Evolutionary conservation across 352 stramenopile genomes (phyloP).

Genomic region (Phytophthora rubi): DNA sequence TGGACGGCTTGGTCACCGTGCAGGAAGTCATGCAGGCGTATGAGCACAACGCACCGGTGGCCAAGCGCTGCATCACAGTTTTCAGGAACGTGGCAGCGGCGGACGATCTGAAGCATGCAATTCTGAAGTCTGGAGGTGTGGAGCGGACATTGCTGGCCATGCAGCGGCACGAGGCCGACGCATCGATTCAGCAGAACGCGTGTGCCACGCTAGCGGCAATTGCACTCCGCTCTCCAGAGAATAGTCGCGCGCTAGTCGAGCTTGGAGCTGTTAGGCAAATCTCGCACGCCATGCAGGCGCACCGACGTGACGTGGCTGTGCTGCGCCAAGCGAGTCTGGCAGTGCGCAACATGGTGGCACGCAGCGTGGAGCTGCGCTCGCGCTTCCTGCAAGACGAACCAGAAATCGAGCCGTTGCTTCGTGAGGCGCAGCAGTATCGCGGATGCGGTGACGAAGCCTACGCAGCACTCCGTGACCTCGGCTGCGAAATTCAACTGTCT

Average conservation of each 20-base stretch:
- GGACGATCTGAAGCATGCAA: constrained; percentile 71
- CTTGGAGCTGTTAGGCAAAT: constrained; percentile 54
- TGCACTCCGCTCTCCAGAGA: constrained; percentile 69
- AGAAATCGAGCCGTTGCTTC: constrained; percentile 67
- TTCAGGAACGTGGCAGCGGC: constrained; percentile 76
- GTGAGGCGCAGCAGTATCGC: constrained; percentile 63
- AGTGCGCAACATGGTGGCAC: constrained; percentile 82
- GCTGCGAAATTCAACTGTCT: constrained; percentile 73
- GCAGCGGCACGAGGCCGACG: constrained; percentile 53
- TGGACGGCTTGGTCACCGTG: constrained; percentile 58
- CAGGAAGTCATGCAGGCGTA: constrained; percentile 64
- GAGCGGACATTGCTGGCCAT: constrained; percentile 65
- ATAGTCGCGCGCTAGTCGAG: constrained; percentile 62
- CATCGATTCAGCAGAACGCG: constrained; percentile 68
- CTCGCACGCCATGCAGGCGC: constrained; percentile 59
- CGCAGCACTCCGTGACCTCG: constrained; percentile 73
- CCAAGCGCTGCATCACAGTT: constrained; percentile 75
- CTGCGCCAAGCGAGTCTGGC: constrained; percentile 80
- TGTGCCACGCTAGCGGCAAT: constrained; percentile 81
- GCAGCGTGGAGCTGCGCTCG: constrained; percentile 57
- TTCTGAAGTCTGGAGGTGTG: constrained; percentile 63
- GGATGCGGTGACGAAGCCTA: constrained; percentile 83
- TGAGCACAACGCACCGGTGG: constrained; percentile 49
- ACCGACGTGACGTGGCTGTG: constrained; percentile 50
- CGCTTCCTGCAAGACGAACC: constrained; percentile 72